Conservation (phyloP, 176 grass and related monocot species). For the Ensete glaucum region DNA sequence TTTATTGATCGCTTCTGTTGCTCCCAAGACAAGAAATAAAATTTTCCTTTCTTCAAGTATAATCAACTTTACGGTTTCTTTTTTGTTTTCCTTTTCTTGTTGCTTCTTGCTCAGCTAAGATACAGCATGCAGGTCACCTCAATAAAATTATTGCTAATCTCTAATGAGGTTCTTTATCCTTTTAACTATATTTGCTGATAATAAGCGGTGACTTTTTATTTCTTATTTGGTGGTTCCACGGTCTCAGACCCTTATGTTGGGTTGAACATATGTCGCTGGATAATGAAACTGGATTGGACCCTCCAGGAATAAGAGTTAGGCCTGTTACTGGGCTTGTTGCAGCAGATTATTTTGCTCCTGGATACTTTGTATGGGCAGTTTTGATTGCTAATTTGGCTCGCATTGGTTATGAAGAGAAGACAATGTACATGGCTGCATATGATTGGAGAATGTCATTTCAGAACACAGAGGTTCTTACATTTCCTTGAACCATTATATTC, state of each 20-base stretch:
- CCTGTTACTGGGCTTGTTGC: conserved; percentile 86
- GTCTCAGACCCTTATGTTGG: conserved; percentile 91
- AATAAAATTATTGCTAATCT: not conserved
- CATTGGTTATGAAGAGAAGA: conserved; percentile 98
- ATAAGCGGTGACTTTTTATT: conserved; percentile 12
- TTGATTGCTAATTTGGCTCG: conserved; percentile 96
- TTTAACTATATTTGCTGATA: not conserved
- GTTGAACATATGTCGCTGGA: conserved; percentile 97
- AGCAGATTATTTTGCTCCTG: conserved; percentile 98
- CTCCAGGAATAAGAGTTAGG: conserved; percentile 78
- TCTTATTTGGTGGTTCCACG: conserved; percentile 8
- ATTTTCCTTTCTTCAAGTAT: not conserved
- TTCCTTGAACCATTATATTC: not conserved
- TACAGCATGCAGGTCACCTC: no score
- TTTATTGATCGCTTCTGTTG: no score
- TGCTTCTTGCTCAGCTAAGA: no score
- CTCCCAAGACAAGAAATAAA: no score
- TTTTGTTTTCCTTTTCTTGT: no score
- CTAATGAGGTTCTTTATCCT: not conserved
- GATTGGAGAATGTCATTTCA: conserved; percentile 99
- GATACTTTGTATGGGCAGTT: conserved; percentile 99
- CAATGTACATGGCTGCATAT: conserved; percentile 99
- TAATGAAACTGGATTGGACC: conserved; percentile 96
- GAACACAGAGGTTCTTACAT: conserved; percentile 65
- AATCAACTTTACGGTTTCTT: no score